Percentiles rank a stretch among this genome's conserved stretches.
These are phyloP conservation scores for Wickerhamiella bombiphila DNA, from an alignment of 805 yeast genomes.

Conservation along the genomic window DNA sequence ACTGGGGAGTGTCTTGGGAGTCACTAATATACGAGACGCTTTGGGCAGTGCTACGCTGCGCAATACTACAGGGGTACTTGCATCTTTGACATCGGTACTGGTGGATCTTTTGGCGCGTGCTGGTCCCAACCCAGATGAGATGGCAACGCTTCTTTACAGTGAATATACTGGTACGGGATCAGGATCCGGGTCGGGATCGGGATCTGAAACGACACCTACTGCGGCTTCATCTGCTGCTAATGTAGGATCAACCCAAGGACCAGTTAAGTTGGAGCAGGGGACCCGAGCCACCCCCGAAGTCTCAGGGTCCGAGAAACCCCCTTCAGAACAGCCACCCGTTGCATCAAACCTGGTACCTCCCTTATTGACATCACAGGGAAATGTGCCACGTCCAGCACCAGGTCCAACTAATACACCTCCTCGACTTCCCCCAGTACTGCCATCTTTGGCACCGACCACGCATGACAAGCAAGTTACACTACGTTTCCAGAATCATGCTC, in stretches of 20 bases:
- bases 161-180: background rate
- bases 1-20: background rate
- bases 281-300: background rate
- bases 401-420: background rate
- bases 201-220: background rate
- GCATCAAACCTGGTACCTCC: background rate
- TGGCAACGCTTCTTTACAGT: background rate
- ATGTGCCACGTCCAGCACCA: background rate
- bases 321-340: background rate
- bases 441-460: background rate
- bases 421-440: background rate
- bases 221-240: background rate
- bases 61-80: background rate
- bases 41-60: background rate
- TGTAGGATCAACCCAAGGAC: background rate
- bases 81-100: background rate
- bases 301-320: background rate
- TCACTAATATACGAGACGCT: background rate
- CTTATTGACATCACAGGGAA: background rate
- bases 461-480: slow-evolving; percentile 21
- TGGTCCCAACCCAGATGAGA: background rate
- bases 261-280: background rate
- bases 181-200: background rate
- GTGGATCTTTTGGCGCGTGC: background rate
- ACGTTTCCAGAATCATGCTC: slow-evolving; percentile 20